phyloP scores from a whole-genome alignment of 345 rosid genomes.

The Gossypium turneri region DNA sequence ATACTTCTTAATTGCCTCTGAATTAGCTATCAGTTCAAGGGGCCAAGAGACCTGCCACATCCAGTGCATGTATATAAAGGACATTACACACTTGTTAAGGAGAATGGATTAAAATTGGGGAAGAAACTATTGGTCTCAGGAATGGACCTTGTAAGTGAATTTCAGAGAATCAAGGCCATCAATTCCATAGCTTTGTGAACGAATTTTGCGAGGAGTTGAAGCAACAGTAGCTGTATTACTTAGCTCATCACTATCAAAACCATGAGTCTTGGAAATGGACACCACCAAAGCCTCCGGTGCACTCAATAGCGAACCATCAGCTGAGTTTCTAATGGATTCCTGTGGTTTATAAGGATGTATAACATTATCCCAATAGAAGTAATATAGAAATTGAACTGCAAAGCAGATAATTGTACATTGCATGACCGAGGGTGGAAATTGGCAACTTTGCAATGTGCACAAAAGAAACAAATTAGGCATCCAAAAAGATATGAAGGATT shows the following conservation, averaged over 20 bases:
- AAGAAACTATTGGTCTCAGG: constrained; percentile 13
- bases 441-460: neutral
- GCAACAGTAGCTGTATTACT: constrained; percentile 34
- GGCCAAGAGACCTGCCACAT: constrained; percentile 90
- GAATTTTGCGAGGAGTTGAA: constrained; percentile 50
- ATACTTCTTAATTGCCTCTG: constrained; percentile 88
- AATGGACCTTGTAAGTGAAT: constrained; percentile 74
- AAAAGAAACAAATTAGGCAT: neutral
- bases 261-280: constrained; percentile 51
- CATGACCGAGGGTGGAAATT: neutral
- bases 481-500: constrained; percentile 10
- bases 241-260: constrained; percentile 50
- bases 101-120: neutral
- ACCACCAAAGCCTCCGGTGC: constrained; percentile 84
- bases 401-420: constrained; percentile 3
- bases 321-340: constrained; percentile 94
- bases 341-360: constrained; percentile 27
- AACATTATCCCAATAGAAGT: constrained; percentile 6
- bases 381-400: constrained; percentile 5
- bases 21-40: constrained; percentile 87
- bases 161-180: constrained; percentile 78
- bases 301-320: constrained; percentile 76
- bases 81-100: neutral
- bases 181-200: constrained; percentile 50
- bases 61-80: constrained; percentile 2